phyloP scores from a whole-genome alignment of 208 protist genomes.

The Blechomonas ayalai region DNA sequence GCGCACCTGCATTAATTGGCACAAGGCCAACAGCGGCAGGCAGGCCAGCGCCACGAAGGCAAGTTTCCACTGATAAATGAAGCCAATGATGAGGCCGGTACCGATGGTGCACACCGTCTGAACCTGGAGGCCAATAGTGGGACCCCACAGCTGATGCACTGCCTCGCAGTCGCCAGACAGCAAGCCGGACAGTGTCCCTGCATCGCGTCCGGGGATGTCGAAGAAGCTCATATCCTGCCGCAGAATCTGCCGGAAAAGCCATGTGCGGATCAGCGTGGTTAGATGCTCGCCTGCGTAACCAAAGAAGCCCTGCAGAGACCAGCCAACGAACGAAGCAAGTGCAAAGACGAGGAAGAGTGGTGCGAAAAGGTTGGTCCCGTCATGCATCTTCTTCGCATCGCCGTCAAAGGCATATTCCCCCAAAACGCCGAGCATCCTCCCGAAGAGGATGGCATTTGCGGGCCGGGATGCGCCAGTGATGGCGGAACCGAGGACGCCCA shows the following conservation, averaged over 20 bases:
- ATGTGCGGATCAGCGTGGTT: slow-evolving; percentile 49
- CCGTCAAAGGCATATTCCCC: slow-evolving; percentile 18
- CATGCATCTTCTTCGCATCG: slow-evolving; percentile 19
- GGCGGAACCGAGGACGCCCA: slow-evolving; percentile 48
- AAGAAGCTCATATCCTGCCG: slow-evolving; percentile 85
- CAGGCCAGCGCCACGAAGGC: slow-evolving; percentile 47
- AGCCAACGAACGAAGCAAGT: slow-evolving; percentile 21
- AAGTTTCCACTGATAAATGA: slow-evolving; percentile 69
- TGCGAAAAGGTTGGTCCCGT: slow-evolving; percentile 29
- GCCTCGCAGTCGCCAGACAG: slow-evolving; percentile 77
- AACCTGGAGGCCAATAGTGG: slow-evolving; percentile 47
- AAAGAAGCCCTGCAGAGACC: slow-evolving; percentile 52
- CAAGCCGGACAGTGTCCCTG: slow-evolving; percentile 59
- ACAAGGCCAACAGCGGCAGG: slow-evolving; percentile 42
- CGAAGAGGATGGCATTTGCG: slow-evolving; percentile 35
- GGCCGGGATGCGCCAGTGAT: slow-evolving; percentile 28
- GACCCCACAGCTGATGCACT: slow-evolving; percentile 68
- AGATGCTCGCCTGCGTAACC: slow-evolving; percentile 65
- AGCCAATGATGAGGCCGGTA: slow-evolving; percentile 46
- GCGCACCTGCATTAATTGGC: slow-evolving; percentile 23
- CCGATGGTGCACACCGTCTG: slow-evolving; percentile 38
- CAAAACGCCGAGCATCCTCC: slow-evolving; percentile 30
- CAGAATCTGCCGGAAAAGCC: slow-evolving; percentile 63
- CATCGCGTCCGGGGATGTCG: slow-evolving; percentile 59
- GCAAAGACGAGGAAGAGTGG: slow-evolving; percentile 46